phyloP scores from a whole-genome alignment of 352 stramenopile species.

The Pseudoperonospora humuli region DNA sequence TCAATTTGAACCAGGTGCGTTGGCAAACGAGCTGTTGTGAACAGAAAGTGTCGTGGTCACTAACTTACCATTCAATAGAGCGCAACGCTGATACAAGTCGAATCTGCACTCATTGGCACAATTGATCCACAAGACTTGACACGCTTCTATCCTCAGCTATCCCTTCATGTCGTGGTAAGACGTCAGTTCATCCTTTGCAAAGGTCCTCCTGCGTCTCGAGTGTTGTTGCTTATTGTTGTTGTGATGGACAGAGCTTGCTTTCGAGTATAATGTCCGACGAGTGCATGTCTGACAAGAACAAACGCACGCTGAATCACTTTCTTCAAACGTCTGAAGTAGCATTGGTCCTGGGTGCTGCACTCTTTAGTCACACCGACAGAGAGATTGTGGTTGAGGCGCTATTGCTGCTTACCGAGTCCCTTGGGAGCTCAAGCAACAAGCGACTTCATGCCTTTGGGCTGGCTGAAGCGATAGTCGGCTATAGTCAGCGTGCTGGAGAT shows the following conservation, averaged over 20 bases:
- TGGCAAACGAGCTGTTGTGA: not conserved
- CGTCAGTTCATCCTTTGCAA: not conserved
- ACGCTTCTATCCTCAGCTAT: constrained; percentile 57
- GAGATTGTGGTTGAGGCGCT: constrained; percentile 58
- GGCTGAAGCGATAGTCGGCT: constrained; percentile 52
- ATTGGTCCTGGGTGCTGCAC: constrained; percentile 41
- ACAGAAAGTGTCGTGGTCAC: not conserved
- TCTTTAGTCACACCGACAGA: constrained; percentile 63
- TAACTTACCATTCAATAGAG: constrained; percentile 22
- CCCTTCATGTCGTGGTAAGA: constrained; percentile 61
- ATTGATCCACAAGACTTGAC: constrained; percentile 42
- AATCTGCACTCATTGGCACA: constrained; percentile 43
- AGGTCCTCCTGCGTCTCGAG: no score
- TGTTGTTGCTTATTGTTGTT: not conserved
- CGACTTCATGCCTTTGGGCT: constrained; percentile 53
- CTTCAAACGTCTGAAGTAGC: constrained; percentile 66
- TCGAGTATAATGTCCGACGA: constrained; percentile 41
- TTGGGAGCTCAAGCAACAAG: constrained; percentile 46
- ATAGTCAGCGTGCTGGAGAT: constrained; percentile 42
- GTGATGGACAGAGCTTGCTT: constrained; percentile 42
- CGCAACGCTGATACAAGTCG: constrained; percentile 57
- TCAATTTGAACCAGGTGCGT: constrained; percentile 70
- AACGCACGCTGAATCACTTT: constrained; percentile 60
- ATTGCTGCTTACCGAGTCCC: constrained; percentile 42
- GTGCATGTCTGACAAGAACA: constrained; percentile 53